Evolutionary conservation across 345 rosid species (phyloP).

Genomic region (Eucalyptus regnans): DNA sequence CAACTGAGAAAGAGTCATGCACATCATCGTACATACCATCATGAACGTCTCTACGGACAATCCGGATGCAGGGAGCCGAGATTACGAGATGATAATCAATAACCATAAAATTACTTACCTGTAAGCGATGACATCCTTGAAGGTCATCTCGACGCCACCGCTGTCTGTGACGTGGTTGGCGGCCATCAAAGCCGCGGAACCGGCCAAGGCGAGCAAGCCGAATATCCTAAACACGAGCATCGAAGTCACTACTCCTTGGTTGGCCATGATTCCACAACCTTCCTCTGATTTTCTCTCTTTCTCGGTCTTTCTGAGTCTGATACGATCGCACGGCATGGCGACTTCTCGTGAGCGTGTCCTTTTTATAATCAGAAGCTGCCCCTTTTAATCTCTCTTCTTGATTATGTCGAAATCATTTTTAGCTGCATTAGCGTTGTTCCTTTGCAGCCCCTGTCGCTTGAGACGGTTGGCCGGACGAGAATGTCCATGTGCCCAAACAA

Average conservation of each 20-base stretch:
- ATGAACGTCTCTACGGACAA: background rate
- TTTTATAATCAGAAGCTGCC: background rate
- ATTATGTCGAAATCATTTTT: background rate
- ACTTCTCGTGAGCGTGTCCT: background rate
- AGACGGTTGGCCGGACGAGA: background rate
- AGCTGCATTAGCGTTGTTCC: background rate
- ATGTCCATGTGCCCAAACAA: background rate
- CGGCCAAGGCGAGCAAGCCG: background rate
- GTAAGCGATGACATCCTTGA: constrained; percentile 13
- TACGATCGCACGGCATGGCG: background rate
- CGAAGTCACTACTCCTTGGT: background rate
- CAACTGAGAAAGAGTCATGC: background rate
- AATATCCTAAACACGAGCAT: constrained; percentile 14
- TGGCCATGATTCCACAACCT: background rate
- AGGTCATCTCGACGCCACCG: constrained; percentile 2
- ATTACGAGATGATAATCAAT: background rate
- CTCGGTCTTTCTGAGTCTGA: background rate
- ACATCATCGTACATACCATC: background rate
- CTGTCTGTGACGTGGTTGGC: background rate
- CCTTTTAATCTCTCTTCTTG: background rate
- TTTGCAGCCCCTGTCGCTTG: too few relatives aligned
- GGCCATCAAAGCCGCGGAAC: background rate
- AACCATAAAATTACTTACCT: background rate
- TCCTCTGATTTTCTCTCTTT: background rate
- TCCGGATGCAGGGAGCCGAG: background rate